Percentiles rank a stretch among this genome's conserved stretches.
Conservation (phyloP, 176 grass and related monocot genomes). For the Rhynchospora tenuis region DNA sequence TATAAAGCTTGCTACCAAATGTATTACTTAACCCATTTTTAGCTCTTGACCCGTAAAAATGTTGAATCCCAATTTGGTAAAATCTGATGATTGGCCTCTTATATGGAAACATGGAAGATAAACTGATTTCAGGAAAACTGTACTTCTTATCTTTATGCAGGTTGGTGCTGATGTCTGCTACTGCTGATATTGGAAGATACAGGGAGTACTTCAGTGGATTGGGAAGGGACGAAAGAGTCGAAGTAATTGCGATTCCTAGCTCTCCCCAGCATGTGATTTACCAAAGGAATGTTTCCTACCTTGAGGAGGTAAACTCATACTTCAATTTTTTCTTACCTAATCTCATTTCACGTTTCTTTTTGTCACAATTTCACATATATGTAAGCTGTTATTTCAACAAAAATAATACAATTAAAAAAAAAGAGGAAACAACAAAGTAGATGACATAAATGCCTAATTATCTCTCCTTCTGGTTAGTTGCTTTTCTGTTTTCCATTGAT, state of each 20-base stretch:
- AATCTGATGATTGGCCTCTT: background rate
- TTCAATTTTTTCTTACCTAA: background rate
- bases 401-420: background rate
- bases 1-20: background rate
- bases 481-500: background rate
- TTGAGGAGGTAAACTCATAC: constrained; percentile 56
- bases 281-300: constrained; percentile 80
- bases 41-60: background rate
- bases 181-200: constrained; percentile 88
- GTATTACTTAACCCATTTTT: background rate
- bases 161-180: constrained; percentile 94
- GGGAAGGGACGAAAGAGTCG: constrained; percentile 79
- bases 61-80: background rate
- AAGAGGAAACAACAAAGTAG: background rate
- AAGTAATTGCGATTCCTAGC: constrained; percentile 89
- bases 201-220: constrained; percentile 79
- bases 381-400: background rate
- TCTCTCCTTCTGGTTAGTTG: background rate
- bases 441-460: background rate
- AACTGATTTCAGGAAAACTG: background rate
- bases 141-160: constrained; percentile 32
- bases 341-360: background rate
- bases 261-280: constrained; percentile 50
- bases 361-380: background rate
- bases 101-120: constrained; percentile 1